These are phyloP conservation scores for Trypanosoma platydactyli DNA, from an alignment of 208 protist genomes.

Conservation along the genomic window DNA sequence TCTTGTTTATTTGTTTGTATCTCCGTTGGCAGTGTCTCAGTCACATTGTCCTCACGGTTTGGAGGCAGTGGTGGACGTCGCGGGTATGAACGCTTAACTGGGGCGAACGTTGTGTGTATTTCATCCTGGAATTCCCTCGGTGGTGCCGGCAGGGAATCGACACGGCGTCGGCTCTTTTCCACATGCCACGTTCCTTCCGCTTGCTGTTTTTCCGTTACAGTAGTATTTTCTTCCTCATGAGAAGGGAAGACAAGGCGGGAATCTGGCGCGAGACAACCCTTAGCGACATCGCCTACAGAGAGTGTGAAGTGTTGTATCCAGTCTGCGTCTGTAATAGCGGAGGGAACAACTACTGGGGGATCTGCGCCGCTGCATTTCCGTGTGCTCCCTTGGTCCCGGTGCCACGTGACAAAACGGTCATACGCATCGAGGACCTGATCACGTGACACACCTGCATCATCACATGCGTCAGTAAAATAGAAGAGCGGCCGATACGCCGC, in stretches of 20 bases:
- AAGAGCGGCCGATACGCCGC: slow-evolving; percentile 8
- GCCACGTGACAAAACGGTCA: slow-evolving; percentile 19
- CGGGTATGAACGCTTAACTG: slow-evolving; percentile 29
- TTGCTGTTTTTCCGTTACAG: neutral
- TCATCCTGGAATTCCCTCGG: slow-evolving; percentile 26
- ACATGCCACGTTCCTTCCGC: neutral
- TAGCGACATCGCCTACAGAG: slow-evolving; percentile 35
- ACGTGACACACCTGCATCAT: slow-evolving; percentile 19
- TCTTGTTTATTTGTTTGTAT: neutral
- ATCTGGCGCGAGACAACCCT: slow-evolving; percentile 15
- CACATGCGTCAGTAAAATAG: slow-evolving; percentile 14
- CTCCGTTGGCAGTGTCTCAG: slow-evolving; percentile 28
- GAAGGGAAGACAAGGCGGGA: slow-evolving; percentile 13
- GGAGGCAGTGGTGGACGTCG: slow-evolving; percentile 35
- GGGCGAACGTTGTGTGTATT: slow-evolving; percentile 22
- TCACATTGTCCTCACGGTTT: slow-evolving; percentile 43
- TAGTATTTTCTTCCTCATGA: neutral
- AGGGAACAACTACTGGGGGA: slow-evolving; percentile 5
- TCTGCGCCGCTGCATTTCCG: neutral
- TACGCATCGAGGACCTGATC: slow-evolving; percentile 18
- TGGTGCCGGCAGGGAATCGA: slow-evolving; percentile 23
- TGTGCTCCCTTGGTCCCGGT: neutral
- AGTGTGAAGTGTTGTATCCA: slow-evolving; percentile 48
- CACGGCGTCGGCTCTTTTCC: neutral
- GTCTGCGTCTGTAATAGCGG: slow-evolving; percentile 19